Evolutionary conservation across 1,284 basidiomycete species (phyloP).

Genomic region (Serendipita sp.): DNA sequence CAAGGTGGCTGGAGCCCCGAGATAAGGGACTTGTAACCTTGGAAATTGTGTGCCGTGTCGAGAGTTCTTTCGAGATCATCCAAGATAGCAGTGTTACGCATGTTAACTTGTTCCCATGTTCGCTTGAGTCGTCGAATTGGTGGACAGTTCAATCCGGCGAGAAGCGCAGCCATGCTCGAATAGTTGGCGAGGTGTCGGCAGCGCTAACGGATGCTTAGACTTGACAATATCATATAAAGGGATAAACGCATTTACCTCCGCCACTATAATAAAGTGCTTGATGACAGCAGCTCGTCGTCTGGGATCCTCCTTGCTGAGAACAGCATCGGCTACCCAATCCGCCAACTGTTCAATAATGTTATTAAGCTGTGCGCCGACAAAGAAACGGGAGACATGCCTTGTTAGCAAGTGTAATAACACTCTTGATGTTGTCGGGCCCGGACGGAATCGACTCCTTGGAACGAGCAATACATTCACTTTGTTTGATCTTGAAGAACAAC

Average conservation of each 20-base stretch:
- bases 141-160: conserved; percentile 88
- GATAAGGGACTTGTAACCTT: conserved; percentile 77
- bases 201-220: conserved; percentile 36
- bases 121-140: conserved; percentile 85
- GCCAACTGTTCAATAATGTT: conserved; percentile 42
- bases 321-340: conserved; percentile 87
- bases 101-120: conserved; percentile 86
- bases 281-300: conserved; percentile 69
- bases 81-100: conserved; percentile 28
- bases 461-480: conserved; percentile 81
- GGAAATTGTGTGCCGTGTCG: conserved; percentile 86
- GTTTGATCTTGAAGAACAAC: conserved; percentile 78
- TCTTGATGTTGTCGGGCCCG: conserved; percentile 65
- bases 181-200: conserved; percentile 88
- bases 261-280: conserved; percentile 86
- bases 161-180: conserved; percentile 89
- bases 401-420: conserved; percentile 86
- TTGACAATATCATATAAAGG: conserved; percentile 12
- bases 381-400: conserved; percentile 36
- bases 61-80: conserved; percentile 69
- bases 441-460: conserved; percentile 62
- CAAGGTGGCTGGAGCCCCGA: conserved; percentile 83
- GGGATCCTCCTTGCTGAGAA: conserved; percentile 76
- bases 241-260: conserved; percentile 55
- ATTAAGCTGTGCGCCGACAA: background rate